Percentiles rank a stretch among this genome's conserved stretches.
These are phyloP conservation scores for Didymella keratinophila DNA, from an alignment of 2,329 filamentous ascomycete species.

Conservation along the genomic window DNA sequence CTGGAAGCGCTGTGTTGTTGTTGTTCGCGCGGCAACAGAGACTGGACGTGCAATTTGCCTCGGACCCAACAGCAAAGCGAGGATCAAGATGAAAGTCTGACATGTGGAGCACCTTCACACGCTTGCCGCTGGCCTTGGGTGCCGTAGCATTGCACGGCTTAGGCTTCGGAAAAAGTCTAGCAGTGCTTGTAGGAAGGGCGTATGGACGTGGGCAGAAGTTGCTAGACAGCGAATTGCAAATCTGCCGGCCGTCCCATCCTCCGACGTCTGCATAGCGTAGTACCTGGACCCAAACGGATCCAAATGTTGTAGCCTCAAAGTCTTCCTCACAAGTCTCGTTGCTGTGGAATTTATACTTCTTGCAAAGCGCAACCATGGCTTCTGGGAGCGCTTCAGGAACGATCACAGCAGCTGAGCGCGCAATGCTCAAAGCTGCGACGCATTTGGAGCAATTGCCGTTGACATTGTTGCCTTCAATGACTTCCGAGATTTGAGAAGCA, in stretches of 20 bases:
- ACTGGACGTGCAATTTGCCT: constrained; percentile 11
- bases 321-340: constrained; percentile 9
- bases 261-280: constrained; percentile 12
- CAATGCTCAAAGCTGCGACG: constrained; percentile 4
- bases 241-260: constrained; percentile 11
- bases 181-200: constrained; percentile 3
- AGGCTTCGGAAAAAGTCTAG: constrained; percentile 5
- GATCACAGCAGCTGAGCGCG: constrained; percentile 1
- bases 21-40: constrained; percentile 11
- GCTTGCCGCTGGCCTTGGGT: constrained; percentile 3
- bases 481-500: not conserved
- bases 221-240: constrained; percentile 10
- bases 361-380: constrained; percentile 7
- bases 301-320: constrained; percentile 5
- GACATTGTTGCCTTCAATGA: constrained; percentile 5
- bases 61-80: constrained; percentile 11
- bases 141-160: constrained; percentile 10
- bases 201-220: constrained; percentile 10
- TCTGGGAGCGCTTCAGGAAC: constrained; percentile 5
- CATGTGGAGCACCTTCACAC: constrained; percentile 13
- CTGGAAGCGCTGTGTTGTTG: constrained; percentile 2
- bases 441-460: constrained; percentile 12
- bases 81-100: constrained; percentile 15
- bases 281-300: constrained; percentile 9
- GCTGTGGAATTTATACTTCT: constrained; percentile 11